Evolutionary conservation across 208 protist genomes (phyloP), one percentile per base, ranked within the genome.

Genomic region (Strigomonas culicis): DNA sequence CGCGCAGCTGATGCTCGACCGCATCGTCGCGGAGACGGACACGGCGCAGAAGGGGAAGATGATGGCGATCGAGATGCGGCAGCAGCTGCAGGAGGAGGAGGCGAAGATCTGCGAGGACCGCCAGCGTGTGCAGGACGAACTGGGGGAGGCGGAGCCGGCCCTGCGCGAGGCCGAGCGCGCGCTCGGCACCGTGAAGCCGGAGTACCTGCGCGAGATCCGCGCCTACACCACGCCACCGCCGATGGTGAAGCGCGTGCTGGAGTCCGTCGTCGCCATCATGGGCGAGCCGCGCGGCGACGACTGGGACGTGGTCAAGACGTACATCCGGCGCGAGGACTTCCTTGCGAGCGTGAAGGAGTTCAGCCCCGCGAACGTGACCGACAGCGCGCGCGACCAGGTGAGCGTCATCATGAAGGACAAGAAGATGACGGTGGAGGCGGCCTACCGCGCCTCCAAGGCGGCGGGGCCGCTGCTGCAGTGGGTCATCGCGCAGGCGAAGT

Each of bases 121-220:
- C 43, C 78, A 80, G 53, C 66, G 62, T 31, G 76, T 96, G 46
- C 67, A 85, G 30, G 70, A 85, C 8, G 84, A 98, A 61, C 92
- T 98, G 11, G 74, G 78, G 4, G 80, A 93, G 41, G 97, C 94
- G 7, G 84, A 98, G 68, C 86, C 81, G 13, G 95, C 99, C 31
- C 90, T 99, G 31, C 83, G 82, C 32, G 92, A 95, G 41, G 98
- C 97, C 6, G 95, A 99, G 72, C 96, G 97, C 17, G 93, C 93
- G 8, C 92, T 99, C 10, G 83, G 96, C 55, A 98, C 84, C 7
- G 99, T 99, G 70, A 98, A 95, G 82, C 83, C 84, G 46, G 86
- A 94, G 71, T 94, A 99, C 71, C 82, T 99, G 27, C 94, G 98
- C 25, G 98, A 99, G 84, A 94, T 99, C n/a, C 88, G 98, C 46